Percentiles rank a stretch among this genome's conserved stretches.
Conservation (phyloP, 352 stramenopile species). For the Thraustotheca clavata region DNA sequence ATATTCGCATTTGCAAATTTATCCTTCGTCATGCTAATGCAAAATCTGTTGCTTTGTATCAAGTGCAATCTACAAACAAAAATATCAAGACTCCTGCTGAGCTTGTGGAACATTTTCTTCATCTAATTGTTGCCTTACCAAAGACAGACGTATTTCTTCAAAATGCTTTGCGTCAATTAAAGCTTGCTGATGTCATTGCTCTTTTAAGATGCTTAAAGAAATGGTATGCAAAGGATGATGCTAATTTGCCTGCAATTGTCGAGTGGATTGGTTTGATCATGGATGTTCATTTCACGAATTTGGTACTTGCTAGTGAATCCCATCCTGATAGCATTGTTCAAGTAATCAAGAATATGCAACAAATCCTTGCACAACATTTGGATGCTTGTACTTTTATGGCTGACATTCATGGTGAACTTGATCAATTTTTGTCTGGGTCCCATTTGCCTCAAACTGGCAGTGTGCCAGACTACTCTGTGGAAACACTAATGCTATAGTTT, state of each 20-base stretch:
- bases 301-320: conserved; percentile 52
- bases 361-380: conserved; percentile 49
- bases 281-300: conserved; percentile 55
- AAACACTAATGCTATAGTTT: conserved; percentile 9
- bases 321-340: conserved; percentile 29
- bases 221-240: conserved; percentile 32
- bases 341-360: conserved; percentile 40
- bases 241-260: conserved; percentile 29
- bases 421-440: conserved; percentile 69
- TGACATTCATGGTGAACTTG: conserved; percentile 58
- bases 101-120: conserved; percentile 36
- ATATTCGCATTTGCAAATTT: conserved; percentile 63
- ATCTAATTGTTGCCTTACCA: conserved; percentile 28
- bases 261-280: conserved; percentile 66
- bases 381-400: conserved; percentile 49
- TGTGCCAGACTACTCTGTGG: conserved; percentile 15
- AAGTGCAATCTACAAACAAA: not conserved
- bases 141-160: conserved; percentile 74
- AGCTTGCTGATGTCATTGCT: conserved; percentile 57
- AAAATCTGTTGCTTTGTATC: not conserved
- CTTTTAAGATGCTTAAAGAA: conserved; percentile 66
- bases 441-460: conserved; percentile 29
- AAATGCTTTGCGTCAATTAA: conserved; percentile 56
- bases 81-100: not conserved
- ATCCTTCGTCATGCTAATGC: conserved; percentile 2